Base-by-base conservation (phyloP, 2,329 filamentous ascomycete species). In the Metarhizium guizhouense region DNA sequence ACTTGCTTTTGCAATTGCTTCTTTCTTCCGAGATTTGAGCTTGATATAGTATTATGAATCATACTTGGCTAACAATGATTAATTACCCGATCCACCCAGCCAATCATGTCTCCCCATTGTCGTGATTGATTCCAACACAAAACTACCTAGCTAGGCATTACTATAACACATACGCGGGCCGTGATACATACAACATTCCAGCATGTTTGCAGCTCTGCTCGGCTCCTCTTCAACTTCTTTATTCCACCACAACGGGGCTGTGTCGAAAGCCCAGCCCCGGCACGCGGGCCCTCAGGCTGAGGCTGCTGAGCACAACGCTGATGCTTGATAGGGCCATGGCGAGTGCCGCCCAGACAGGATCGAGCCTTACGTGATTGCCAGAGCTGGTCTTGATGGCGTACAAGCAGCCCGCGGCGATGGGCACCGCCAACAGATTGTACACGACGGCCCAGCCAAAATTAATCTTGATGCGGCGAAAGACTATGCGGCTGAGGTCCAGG, bases 251-350 rank as follows among this genome's bases (percentile, higher is more conserved):
- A 43, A 55, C 20, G 14, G 53, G 53, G 29, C 48, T 49, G 47
- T 58, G 57, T 56, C 73, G 67, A 62, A 77, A 81, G 2, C 77
- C 76, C 10, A 79, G 40, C 25, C 70, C 63, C 8, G 74, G 73
- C 11, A 78, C 56, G 51, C 67, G 60, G 54, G 69, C 78, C 67
- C 85, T 81, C 73, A 96, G 70, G 52, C 84, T 77, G 64, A 96
- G 71, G 73, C 88, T 93, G 68, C 90, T 95, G 66, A 83, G 73
- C 52, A 96, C 87, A 49, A 97, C 92, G 65, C 88, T 94, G 61
- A 96, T 85, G 69, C 88, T 93, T 70, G 91, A 96, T 69, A 92
- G 71, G 30, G 93, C 93, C 93, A 96, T 97, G 1, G 92, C 92
- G 67, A 96, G 72, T 61, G 85, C 87, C 5, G 92, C 93, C 92